Base-by-base conservation (phyloP, 2,329 filamentous ascomycete genomes). In the Setomelanomma holmii region DNA sequence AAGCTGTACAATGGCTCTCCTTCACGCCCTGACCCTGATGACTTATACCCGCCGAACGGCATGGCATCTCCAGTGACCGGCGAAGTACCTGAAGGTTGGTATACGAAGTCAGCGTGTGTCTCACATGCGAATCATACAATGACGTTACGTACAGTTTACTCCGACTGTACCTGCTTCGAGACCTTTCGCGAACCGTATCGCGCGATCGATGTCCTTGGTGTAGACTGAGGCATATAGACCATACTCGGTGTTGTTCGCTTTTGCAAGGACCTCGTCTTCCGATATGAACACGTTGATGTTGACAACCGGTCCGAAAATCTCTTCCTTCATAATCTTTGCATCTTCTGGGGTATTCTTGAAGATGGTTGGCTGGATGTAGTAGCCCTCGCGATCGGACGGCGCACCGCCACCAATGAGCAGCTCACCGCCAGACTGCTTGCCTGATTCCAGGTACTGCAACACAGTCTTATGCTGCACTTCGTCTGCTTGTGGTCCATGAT, bases 181-280 rank as follows among this genome's bases (percentile, higher is more conserved):
- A 1, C 65, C 71, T 50, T 75, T 76, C 2, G 75, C 75, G 7
- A 78, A 73, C 5, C 75, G 66, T 42, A 78, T 40, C 4, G 76
- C 73, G 17, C 71, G 63, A 43, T 68, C 64, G 23, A 75, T 68
- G 53, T 75, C 63, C 49, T 74, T 75, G 8, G 90, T 95, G 79
- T 93, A 95, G 75, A 93, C 90, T 53, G 90, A 89, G 5, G 87
- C 87, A 63, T 90, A 91, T 76, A 95, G 92, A 59, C 90, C 90
- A 75, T 39, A 62, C 75, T 92, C 89, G 75, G 93, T 93, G 55
- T 79, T 80, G 79, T 95, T 95, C 76, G 93, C 91, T 57, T 93
- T 81, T 19, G 87, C 84, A 61, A 93, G 86, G 17, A 89, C 90
- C 45, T 91, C 89, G 65, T 93, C 88, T 47, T 93, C 83, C 4